Conservation (phyloP, 768 basidiomycete species). For the Cyathus striatus region DNA sequence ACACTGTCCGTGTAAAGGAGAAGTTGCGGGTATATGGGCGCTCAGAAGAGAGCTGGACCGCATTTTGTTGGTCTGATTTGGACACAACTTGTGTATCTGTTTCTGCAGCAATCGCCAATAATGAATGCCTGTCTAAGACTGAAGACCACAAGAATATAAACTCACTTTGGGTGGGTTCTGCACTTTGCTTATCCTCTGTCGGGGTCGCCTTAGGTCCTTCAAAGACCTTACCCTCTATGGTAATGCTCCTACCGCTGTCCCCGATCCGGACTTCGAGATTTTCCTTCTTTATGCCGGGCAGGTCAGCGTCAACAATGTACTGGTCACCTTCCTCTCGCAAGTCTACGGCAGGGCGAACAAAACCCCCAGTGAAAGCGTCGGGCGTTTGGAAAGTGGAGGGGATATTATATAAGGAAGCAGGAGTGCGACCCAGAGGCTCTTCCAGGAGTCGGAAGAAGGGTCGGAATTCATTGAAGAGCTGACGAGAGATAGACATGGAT, state of each 20-base stretch:
- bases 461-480: conserved; percentile 63
- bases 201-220: conserved; percentile 14
- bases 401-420: conserved; percentile 15
- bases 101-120: too few relatives aligned
- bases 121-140: too few relatives aligned
- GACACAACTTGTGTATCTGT: conserved; percentile 14
- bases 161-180: background rate
- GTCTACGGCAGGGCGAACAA: conserved; percentile 56
- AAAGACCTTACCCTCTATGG: conserved; percentile 61
- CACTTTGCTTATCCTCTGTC: background rate
- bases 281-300: conserved; percentile 77
- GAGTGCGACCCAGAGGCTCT: conserved; percentile 50
- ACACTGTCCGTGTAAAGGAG: conserved; percentile 64
- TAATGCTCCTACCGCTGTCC: conserved; percentile 64
- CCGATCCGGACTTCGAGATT: conserved; percentile 68
- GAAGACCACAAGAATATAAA: too few relatives aligned
- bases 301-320: conserved; percentile 70
- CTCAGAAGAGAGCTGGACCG: conserved; percentile 53
- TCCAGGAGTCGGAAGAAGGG: conserved; percentile 76
- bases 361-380: conserved; percentile 7
- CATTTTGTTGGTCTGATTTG: conserved; percentile 14
- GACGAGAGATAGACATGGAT: conserved; percentile 62
- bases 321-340: conserved; percentile 58
- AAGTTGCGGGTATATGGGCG: conserved; percentile 51
- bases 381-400: conserved; percentile 19